Evolutionary conservation across 1,139 yeast species (phyloP).

Genomic region (Yamadazyma kanchanaburiensis): DNA sequence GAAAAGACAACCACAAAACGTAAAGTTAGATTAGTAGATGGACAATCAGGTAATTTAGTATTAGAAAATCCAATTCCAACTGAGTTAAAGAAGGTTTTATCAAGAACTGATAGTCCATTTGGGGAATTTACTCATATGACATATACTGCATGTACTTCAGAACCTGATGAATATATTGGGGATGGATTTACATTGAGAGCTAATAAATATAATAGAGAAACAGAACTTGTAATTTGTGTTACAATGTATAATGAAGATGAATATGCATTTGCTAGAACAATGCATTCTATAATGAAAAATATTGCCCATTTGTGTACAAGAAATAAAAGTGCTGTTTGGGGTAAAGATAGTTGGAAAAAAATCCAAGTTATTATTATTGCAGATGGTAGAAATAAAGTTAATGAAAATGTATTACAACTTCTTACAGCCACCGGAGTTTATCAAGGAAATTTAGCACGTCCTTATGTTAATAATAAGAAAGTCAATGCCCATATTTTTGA

Average conservation of each 20-base stretch:
- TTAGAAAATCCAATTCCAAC: conserved; percentile 93
- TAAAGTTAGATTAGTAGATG: conserved; percentile 61
- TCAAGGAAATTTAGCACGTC: conserved; percentile 95
- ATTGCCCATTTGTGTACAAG: conserved; percentile 83
- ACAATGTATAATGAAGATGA: conserved; percentile 98
- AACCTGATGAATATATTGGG: conserved; percentile 77
- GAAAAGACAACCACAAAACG: conserved; percentile 34
- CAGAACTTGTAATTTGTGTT: conserved; percentile 83
- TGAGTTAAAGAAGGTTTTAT: conserved; percentile 72
- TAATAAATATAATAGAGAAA: conserved; percentile 79
- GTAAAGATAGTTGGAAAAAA: conserved; percentile 93
- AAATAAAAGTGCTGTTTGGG: conserved; percentile 84
- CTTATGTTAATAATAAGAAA: conserved; percentile 82
- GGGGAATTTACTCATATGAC: conserved; percentile 95
- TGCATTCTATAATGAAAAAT: conserved; percentile 91
- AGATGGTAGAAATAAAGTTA: conserved; percentile 88
- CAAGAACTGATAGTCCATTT: conserved; percentile 68
- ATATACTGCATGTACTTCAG: conserved; percentile 89
- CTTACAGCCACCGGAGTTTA: conserved; percentile 93
- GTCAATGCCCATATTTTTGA: conserved; percentile 93
- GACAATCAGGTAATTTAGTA: conserved; percentile 71
- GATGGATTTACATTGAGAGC: conserved; percentile 85
- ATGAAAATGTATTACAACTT: conserved; percentile 77
- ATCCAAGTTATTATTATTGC: conserved; percentile 86
- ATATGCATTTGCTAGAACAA: conserved; percentile 78